Percentiles rank a stretch among this genome's conserved stretches.
These are phyloP conservation scores for Fusarium multiceps DNA, from an alignment of 2,329 filamentous ascomycete species.

Conservation along the genomic window DNA sequence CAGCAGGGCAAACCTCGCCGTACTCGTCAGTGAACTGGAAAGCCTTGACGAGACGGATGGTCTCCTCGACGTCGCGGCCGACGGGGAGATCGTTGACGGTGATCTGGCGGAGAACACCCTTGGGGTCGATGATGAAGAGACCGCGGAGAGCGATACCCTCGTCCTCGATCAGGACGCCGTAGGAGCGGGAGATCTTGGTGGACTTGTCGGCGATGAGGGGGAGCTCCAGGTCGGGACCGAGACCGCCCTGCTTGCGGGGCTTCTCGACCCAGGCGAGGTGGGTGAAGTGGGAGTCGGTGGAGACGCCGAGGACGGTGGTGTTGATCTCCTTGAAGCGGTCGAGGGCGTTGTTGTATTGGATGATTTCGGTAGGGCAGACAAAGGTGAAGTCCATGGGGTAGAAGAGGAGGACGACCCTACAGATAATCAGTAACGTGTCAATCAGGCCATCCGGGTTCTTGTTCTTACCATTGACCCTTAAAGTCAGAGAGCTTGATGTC, in stretches of 20 bases:
- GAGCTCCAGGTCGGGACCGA: slow-evolving; percentile 69
- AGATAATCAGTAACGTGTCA: neutral
- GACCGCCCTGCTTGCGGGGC: slow-evolving; percentile 69
- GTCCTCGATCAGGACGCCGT: slow-evolving; percentile 72
- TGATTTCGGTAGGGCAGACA: slow-evolving; percentile 74
- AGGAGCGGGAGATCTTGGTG: slow-evolving; percentile 68
- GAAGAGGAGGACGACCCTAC: slow-evolving; percentile 73
- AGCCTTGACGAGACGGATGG: slow-evolving; percentile 73
- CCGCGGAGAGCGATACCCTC: slow-evolving; percentile 72
- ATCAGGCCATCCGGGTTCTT: neutral
- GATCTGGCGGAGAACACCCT: slow-evolving; percentile 70
- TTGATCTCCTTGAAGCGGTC: slow-evolving; percentile 68
- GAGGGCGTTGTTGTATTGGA: slow-evolving; percentile 72
- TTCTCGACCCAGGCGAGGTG: slow-evolving; percentile 69
- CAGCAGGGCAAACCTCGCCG: slow-evolving; percentile 75
- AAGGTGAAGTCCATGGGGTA: slow-evolving; percentile 77
- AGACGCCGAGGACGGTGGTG: slow-evolving; percentile 69
- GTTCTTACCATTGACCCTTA: slow-evolving; percentile 58
- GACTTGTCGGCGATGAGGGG: slow-evolving; percentile 72
- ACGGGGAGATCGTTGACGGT: slow-evolving; percentile 74
- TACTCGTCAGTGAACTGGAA: slow-evolving; percentile 88
- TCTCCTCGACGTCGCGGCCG: slow-evolving; percentile 72
- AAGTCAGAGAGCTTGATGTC: slow-evolving; percentile 59
- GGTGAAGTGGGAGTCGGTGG: slow-evolving; percentile 70
- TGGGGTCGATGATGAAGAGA: slow-evolving; percentile 74